A percentile compares a stretch with the other conserved stretches of the same genome.
phyloP scores from a whole-genome alignment of 2,329 filamentous ascomycete genomes.

The Dryadomyces quercivorus region DNA sequence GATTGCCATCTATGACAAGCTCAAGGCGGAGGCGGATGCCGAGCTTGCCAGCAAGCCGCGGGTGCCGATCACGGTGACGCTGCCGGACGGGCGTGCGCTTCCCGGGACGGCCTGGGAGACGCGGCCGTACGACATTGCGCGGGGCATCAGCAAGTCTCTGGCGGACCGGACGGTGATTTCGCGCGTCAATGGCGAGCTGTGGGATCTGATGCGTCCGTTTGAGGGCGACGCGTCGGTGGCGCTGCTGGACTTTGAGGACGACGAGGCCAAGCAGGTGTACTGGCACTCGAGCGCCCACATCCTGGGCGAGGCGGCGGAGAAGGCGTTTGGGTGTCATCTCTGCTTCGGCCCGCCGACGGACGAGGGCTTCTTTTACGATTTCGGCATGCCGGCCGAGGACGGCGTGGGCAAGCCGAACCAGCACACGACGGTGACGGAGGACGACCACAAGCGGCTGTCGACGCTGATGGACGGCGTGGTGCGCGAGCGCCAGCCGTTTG shows the following conservation, averaged over 20 bases:
- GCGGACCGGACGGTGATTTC: constrained; percentile 82
- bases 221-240: constrained; percentile 80
- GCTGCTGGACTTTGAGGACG: constrained; percentile 65
- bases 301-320: constrained; percentile 87
- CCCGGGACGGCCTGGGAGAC: constrained; percentile 82
- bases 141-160: constrained; percentile 70
- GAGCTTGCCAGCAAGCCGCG: constrained; percentile 60
- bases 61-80: constrained; percentile 60
- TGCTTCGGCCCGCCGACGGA: constrained; percentile 90
- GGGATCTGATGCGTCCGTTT: constrained; percentile 85
- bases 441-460: constrained; percentile 79
- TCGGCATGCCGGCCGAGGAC: constrained; percentile 62
- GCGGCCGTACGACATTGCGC: constrained; percentile 67
- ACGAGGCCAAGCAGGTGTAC: constrained; percentile 81
- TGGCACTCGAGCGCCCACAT: constrained; percentile 96
- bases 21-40: constrained; percentile 74
- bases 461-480: constrained; percentile 69
- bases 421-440: constrained; percentile 48
- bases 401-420: constrained; percentile 14
- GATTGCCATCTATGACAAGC: constrained; percentile 74
- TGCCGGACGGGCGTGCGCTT: constrained; percentile 59
- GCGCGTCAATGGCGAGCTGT: constrained; percentile 70
- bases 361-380: constrained; percentile 95
- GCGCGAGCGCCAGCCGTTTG: constrained; percentile 94
- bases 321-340: constrained; percentile 79